Base-by-base conservation (phyloP, 2,329 filamentous ascomycete genomes). In the Pyrenophora seminiperda region DNA sequence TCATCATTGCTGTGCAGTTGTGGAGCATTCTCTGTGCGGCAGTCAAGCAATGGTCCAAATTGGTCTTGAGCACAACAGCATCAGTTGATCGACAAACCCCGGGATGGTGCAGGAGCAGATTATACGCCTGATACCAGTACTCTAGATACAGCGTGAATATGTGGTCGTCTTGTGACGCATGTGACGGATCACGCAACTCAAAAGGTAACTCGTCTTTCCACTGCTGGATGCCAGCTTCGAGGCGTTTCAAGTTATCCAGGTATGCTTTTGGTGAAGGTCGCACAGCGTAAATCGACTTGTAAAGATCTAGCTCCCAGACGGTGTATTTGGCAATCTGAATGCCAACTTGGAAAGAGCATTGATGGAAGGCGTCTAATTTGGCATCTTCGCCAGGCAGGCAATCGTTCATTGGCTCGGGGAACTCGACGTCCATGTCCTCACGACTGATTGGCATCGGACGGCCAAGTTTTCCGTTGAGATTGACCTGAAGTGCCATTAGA, bases 341-440 rank as follows among this genome's bases (percentile, higher is more conserved):
- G 5, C 84, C 89, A 18, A 88, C 81, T 41, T 83, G 78, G 64
- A 86, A 91, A 1, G 79, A 79, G 67, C 89, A 93, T 36, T 82
- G 82, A n/a, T 72, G 74, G 63, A 75, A 77, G 2, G 72, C 61
- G 13, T 67, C 66, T 9, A 74, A 37, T 4, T 50, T 59, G 3
- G 61, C 56, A 14, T 83, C 76, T 30, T 89, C 85, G 0, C 81
- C 83, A 0, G 91, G 79, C 22, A 86, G 77, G 59, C 89, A 86
- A 66, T 95, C 91, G 19, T 86, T 79, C 24, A 92, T 80, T 4
- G 84, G 76, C 49, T 89, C 81, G 1, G 90, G 90, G 39, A 91
- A 83, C 54, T 91, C 89, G 29, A 89, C 83, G 62, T 95, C 90
- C 59, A 91, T 88, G 56, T 94, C 89, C 42, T 89, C 84, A 3